Conservation (phyloP, 305 asterid genomes). For the Fraxinus platypoda region DNA sequence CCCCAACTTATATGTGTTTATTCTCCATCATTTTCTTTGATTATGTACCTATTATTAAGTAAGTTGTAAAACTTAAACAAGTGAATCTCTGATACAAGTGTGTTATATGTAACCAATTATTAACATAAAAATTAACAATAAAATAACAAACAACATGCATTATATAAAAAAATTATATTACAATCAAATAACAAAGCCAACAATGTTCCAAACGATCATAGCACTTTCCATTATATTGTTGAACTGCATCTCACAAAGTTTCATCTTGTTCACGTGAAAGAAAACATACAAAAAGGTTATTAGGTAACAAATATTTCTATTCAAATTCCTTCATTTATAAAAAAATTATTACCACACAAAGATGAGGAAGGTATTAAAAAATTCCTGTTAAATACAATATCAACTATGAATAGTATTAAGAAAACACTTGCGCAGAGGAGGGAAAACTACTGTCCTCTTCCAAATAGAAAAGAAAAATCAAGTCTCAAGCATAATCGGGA, state of each 20-base stretch:
- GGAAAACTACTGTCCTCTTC: conserved; percentile 39
- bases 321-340: neutral
- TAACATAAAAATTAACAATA: too few species aligned
- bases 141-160: too few species aligned
- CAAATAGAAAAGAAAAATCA: neutral
- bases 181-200: too few species aligned
- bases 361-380: neutral
- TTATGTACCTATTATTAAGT: too few species aligned
- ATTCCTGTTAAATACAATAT: neutral
- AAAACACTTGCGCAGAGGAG: neutral
- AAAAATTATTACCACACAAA: neutral
- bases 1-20: too few species aligned
- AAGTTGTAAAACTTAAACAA: too few species aligned
- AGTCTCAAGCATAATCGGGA: too few species aligned
- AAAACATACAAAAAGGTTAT: neutral
- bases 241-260: conserved; percentile 38
- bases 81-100: too few species aligned
- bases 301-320: neutral
- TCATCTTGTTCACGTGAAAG: conserved; percentile 33
- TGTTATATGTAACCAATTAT: too few species aligned
- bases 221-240: conserved; percentile 30
- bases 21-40: too few species aligned
- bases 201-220: neutral
- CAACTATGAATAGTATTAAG: neutral
- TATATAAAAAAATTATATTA: too few species aligned